Base-by-base conservation (phyloP, 2,329 filamentous ascomycete genomes). In the Salinomyces thailandicus region DNA sequence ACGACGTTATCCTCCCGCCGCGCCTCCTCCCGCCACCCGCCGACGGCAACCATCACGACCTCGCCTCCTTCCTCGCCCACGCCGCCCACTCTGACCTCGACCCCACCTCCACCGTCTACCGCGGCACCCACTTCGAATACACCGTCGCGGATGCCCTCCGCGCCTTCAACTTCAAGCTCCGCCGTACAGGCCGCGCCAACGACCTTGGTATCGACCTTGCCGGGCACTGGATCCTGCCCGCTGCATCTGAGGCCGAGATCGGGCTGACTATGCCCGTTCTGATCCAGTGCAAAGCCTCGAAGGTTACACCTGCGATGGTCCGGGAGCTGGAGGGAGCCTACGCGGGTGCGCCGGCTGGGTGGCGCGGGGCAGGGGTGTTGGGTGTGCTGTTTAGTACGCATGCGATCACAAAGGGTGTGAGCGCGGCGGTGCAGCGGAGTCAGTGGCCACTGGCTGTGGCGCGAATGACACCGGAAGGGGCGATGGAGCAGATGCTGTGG, bases 301-400 rank as follows among this genome's bases (percentile, higher is more conserved):
- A 67, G 9, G 67, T 73, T 0, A 50, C 48, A 3, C 82, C 83
- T 0, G 62, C 68, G 19, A 63, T 76, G 31, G 62, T 85, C 6
- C 73, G 83, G n/a, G 83, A 89, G 61, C 69, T 89, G 3, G 82
- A 85, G 53, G 89, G 89, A 3, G 75, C 85, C 0, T 81, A 91
- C 52, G 69, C 70, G 1, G 78, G 77, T 9, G 81, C 83, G 5
- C 86, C 85, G 1, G 63, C 71, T 0, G 80, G 79, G 0, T 93
- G 83, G 82, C 68, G 76, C 36, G 74, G 72, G 0, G 57, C 66
- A 1, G 69, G 72, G 11, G 76, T 82, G 5, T 57, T 94, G 20
- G 87, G 77, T 0, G 52, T 94, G 12, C 60, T 95, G 36, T 79
- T 82, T 16, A 72, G 76, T 3, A 75, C 79, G 44, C 68, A 71